Conservation (phyloP, 2,329 filamentous ascomycete species). For the Diaporthe velutina region DNA sequence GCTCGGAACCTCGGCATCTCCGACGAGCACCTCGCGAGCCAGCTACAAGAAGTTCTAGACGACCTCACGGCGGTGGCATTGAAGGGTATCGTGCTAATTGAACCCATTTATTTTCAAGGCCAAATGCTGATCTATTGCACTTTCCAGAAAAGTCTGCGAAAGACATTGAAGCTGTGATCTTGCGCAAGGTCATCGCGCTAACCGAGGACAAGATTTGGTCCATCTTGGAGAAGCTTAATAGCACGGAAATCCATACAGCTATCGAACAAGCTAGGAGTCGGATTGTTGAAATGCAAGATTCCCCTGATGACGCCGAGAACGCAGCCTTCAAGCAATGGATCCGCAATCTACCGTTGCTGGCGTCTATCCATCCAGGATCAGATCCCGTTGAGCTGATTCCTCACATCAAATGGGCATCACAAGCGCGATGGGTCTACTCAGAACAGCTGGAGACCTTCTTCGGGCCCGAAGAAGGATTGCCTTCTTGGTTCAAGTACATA, state of each 20-base stretch:
- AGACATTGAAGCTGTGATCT: background rate
- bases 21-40: background rate
- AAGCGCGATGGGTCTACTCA: constrained; percentile 45
- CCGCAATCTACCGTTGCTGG: background rate
- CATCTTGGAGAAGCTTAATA: background rate
- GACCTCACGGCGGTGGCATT: background rate
- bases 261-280: background rate
- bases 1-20: background rate
- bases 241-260: background rate
- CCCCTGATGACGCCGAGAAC: background rate
- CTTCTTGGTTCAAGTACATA: constrained; percentile 39
- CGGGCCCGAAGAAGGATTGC: constrained; percentile 1
- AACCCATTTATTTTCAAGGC: accelerated
- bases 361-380: background rate
- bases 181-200: background rate
- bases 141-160: background rate
- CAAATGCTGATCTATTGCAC: background rate
- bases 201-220: background rate
- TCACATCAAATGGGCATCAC: background rate
- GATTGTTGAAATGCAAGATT: too few species aligned
- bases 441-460: constrained; percentile 42
- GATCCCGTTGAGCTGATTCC: background rate
- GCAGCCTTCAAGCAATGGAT: background rate
- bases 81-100: background rate
- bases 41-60: background rate